A percentile compares a stretch with the other conserved stretches of the same genome.
phyloP scores from a whole-genome alignment of 1,139 yeast species.

The Saccharomyces hybrid region DNA sequence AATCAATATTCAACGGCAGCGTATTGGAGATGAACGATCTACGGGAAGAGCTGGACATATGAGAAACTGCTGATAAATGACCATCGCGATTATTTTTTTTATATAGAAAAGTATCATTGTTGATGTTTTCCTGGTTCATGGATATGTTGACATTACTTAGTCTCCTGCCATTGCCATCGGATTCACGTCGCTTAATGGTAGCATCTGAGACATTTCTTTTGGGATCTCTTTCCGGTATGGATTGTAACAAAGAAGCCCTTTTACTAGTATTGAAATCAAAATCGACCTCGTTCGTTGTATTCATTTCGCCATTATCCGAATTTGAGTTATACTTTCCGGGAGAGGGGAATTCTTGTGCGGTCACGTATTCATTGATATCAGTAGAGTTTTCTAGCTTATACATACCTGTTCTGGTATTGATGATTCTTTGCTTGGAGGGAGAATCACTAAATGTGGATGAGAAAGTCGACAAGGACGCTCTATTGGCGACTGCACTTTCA shows the following conservation, averaged over 20 bases:
- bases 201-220: background rate
- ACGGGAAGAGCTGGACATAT: background rate
- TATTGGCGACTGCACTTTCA: constrained; percentile 6
- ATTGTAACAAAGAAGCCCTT: background rate
- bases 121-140: background rate
- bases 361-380: constrained; percentile 20
- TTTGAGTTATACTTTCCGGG: background rate
- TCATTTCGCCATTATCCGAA: background rate
- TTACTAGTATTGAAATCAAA: background rate
- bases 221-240: constrained; percentile 3
- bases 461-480: constrained; percentile 20
- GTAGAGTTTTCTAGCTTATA: constrained; percentile 22
- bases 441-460: constrained; percentile 23
- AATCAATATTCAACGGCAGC: background rate
- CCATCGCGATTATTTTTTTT: background rate
- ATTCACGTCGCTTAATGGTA: background rate
- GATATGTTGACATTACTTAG: background rate
- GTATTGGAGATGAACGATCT: background rate
- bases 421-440: constrained; percentile 13
- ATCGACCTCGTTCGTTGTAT: background rate
- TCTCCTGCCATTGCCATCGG: background rate
- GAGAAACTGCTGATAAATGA: background rate
- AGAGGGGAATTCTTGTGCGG: constrained; percentile 23
- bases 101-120: background rate
- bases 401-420: constrained; percentile 11